Conservation (phyloP, 2,329 filamentous ascomycete genomes). For the Pseudogymnoascus sp. region DNA sequence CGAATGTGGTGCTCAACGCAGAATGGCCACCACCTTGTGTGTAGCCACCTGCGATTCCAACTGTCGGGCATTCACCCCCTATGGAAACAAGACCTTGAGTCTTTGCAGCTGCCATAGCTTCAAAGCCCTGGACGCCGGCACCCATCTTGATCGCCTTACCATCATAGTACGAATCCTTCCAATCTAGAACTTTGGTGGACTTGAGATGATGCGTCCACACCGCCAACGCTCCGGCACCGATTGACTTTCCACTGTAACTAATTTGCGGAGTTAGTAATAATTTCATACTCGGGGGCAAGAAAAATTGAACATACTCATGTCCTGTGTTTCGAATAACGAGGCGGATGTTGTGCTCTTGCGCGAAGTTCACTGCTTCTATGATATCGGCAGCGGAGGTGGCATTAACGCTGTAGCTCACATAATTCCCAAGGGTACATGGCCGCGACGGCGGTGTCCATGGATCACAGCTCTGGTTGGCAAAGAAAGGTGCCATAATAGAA, state of each 20-base stretch:
- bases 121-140: conserved; percentile 42
- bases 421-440: conserved; percentile 31
- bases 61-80: conserved; percentile 45
- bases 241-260: conserved; percentile 46
- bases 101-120: conserved; percentile 36
- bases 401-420: conserved; percentile 27
- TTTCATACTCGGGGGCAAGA: background rate
- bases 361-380: conserved; percentile 30
- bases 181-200: conserved; percentile 34
- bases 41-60: conserved; percentile 52
- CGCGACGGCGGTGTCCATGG: conserved; percentile 29
- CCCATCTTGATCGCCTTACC: conserved; percentile 46
- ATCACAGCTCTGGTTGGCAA: conserved; percentile 30
- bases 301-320: conserved; percentile 34
- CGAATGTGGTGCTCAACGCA: conserved; percentile 43
- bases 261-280: background rate
- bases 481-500: conserved; percentile 34
- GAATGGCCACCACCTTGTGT: conserved; percentile 52
- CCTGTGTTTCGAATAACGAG: conserved; percentile 47
- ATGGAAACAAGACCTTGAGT: conserved; percentile 36
- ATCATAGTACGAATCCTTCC: conserved; percentile 33
- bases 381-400: conserved; percentile 20
- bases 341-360: conserved; percentile 30
- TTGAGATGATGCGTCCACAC: conserved; percentile 51
- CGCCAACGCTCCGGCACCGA: conserved; percentile 49